Percentiles rank a stretch among this genome's conserved stretches.
These are phyloP conservation scores for Saccharomycopsis phalli DNA, from an alignment of 1,139 yeast genomes.

Conservation along the genomic window DNA sequence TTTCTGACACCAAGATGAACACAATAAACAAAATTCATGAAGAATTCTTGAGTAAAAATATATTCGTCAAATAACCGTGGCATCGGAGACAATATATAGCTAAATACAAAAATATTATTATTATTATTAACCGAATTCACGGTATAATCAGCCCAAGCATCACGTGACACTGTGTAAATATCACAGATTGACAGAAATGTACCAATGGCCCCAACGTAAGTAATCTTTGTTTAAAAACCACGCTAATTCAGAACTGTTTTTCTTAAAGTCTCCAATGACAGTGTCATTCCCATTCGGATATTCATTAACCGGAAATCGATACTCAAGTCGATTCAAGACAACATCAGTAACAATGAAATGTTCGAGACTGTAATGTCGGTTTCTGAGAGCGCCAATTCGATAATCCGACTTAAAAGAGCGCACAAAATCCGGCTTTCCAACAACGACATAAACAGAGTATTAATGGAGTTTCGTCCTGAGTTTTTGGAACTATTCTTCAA, in stretches of 20 bases:
- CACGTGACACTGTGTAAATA: too few species aligned
- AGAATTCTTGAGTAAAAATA: too few species aligned
- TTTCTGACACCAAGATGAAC: too few species aligned
- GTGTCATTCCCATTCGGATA: constrained; percentile 11
- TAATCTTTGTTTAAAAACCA: too few species aligned
- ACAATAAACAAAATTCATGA: too few species aligned
- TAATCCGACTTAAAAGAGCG: constrained; percentile 8
- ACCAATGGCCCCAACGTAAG: too few species aligned
- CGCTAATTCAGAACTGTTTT: constrained; percentile 11
- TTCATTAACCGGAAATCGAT: constrained; percentile 14
- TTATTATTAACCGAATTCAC: too few species aligned
- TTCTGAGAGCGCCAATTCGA: constrained; percentile 7
- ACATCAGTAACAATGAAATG: constrained; percentile 2
- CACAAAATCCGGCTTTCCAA: constrained; percentile 13
- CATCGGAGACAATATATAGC: too few species aligned
- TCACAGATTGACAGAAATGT: too few species aligned
- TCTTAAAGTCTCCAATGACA: constrained; percentile 7
- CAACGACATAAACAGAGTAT: constrained; percentile 7
- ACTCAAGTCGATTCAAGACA: not conserved
- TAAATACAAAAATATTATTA: too few species aligned
- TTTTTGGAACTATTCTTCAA: constrained; percentile 9
- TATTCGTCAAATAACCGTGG: too few species aligned
- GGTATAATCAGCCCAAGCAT: too few species aligned
- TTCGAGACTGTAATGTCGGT: constrained; percentile 15
- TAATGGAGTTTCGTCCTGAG: constrained; percentile 4